phyloP scores from a whole-genome alignment of 805 yeast species.

The Metschnikowia gruessii region DNA sequence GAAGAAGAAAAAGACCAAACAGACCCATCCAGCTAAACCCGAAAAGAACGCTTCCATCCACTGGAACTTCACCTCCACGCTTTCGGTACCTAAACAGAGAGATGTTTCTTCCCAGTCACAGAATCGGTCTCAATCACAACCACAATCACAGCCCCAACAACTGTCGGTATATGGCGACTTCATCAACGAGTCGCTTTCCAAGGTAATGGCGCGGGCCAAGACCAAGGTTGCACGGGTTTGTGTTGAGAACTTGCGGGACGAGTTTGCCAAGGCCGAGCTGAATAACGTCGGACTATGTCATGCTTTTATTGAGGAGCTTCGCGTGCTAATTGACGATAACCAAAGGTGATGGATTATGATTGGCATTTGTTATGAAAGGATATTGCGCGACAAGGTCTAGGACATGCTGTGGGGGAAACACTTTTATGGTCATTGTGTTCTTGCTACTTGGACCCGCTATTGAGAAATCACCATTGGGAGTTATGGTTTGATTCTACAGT shows the following conservation, averaged over 20 bases:
- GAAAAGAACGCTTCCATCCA: constrained; percentile 20
- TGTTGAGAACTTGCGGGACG: constrained; percentile 43
- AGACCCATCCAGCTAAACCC: constrained; percentile 3
- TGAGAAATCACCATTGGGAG: no score
- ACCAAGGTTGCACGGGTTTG: constrained; percentile 45
- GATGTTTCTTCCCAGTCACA: no score
- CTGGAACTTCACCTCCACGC: constrained; percentile 16
- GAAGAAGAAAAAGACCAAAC: constrained; percentile 20
- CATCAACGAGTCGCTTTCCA: constrained; percentile 17
- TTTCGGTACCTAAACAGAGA: constrained; percentile 1
- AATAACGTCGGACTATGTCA: constrained; percentile 62
- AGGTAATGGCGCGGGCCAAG: constrained; percentile 51
- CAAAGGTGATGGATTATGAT: no score
- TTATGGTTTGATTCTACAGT: no score
- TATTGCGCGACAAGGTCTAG: no score
- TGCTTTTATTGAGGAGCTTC: constrained; percentile 64
- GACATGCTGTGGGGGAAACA: no score
- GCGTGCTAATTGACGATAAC: constrained; percentile 12
- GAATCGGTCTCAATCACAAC: background rate
- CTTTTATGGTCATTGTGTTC: no score
- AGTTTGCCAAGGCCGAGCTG: constrained; percentile 45
- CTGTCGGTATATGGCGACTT: constrained; percentile 14
- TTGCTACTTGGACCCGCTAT: no score
- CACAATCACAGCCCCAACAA: constrained; percentile 8
- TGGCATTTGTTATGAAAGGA: no score